These are phyloP conservation scores for Magnolia changhungtana DNA, from an alignment of 164 flowering plant genomes.

Conservation along the genomic window DNA sequence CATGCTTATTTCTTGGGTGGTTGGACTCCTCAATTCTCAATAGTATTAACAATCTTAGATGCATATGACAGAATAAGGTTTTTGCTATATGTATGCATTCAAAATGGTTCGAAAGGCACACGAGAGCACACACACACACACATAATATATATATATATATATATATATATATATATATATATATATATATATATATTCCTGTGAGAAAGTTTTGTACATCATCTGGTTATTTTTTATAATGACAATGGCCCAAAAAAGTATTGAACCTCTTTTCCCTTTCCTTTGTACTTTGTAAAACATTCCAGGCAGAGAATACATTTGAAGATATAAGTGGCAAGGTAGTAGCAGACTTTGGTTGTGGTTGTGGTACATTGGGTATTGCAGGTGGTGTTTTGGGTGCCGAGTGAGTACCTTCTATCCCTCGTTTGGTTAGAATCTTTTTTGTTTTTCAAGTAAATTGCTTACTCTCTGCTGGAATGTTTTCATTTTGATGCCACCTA, in stretches of 20 bases:
- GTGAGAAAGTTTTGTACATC: background rate
- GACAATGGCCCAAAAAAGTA: background rate
- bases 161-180: too few species aligned
- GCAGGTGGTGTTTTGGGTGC: conserved; percentile 89
- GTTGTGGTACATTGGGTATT: conserved; percentile 89
- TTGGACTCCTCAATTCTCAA: too few species aligned
- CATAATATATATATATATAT: too few species aligned
- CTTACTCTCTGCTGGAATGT: background rate
- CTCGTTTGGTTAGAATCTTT: background rate
- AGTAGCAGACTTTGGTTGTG: conserved; percentile 98
- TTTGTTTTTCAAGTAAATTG: background rate
- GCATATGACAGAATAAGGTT: background rate
- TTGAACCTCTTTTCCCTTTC: background rate
- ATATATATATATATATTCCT: too few species aligned
- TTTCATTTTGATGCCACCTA: background rate
- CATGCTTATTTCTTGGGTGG: too few species aligned
- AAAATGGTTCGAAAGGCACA: too few species aligned
- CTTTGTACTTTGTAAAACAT: background rate
- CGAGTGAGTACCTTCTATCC: conserved; percentile 46
- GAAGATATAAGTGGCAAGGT: conserved; percentile 74
- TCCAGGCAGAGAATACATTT: conserved; percentile 87
- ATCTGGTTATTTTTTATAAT: background rate
- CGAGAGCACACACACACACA: too few species aligned
- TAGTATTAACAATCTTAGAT: background rate
- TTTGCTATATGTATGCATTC: background rate